These are phyloP conservation scores for Chalciporus sp. DNA, from an alignment of 1,284 basidiomycete genomes.

Conservation along the genomic window DNA sequence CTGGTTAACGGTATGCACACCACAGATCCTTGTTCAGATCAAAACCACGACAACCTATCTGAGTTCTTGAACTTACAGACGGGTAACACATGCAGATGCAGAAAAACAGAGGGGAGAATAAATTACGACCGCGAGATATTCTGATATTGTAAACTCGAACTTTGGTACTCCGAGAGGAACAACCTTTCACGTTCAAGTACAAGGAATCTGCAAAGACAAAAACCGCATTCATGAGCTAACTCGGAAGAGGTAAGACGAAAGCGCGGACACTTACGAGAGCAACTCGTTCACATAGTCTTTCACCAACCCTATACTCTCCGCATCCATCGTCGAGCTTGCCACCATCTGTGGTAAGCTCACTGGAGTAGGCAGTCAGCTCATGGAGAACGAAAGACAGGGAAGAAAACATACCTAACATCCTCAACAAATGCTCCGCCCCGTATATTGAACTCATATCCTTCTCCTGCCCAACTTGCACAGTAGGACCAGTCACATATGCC, in stretches of 20 bases:
- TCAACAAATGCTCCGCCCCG: conserved; percentile 91
- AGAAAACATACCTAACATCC: conserved; percentile 80
- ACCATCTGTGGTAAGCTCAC: conserved; percentile 83
- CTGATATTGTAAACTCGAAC: conserved; percentile 71
- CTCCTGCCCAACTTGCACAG: conserved; percentile 68
- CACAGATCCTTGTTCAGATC: too few species aligned
- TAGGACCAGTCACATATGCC: conserved; percentile 71
- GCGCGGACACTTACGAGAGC: conserved; percentile 63
- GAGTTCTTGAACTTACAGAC: not conserved
- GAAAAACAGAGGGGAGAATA: not conserved
- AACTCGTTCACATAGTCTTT: conserved; percentile 92
- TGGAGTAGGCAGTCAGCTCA: conserved; percentile 26
- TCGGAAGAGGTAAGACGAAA: not conserved
- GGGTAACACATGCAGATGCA: not conserved
- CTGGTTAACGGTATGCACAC: too few species aligned
- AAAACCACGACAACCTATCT: not conserved
- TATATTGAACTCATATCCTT: conserved; percentile 91
- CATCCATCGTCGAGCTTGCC: conserved; percentile 88
- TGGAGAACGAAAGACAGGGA: not conserved
- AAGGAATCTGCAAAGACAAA: conserved; percentile 57
- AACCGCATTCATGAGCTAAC: not conserved
- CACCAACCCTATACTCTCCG: conserved; percentile 81
- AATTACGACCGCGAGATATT: conserved; percentile 68
- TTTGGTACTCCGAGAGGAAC: conserved; percentile 76
- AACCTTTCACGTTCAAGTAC: conserved; percentile 63